These are phyloP conservation scores for Agaricus bisporus DNA, from an alignment of 768 basidiomycete genomes.

Conservation along the genomic window DNA sequence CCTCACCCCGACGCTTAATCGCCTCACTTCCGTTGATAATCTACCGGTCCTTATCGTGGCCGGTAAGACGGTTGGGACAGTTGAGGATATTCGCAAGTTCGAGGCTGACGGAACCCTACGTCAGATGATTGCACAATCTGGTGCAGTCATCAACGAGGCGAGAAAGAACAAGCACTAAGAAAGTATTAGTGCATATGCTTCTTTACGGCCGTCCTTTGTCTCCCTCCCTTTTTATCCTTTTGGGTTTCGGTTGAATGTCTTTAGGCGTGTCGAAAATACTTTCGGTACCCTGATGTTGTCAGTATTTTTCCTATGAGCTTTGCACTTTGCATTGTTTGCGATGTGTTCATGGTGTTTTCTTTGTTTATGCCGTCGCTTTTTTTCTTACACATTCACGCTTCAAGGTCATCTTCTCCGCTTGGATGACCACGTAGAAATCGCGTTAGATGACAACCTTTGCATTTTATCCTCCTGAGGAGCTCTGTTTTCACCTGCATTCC, in stretches of 20 bases:
- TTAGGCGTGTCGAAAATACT: no score
- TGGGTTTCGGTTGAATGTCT: background rate
- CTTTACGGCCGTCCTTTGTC: background rate
- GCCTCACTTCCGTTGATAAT: slow-evolving; percentile 48
- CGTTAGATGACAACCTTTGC: no score
- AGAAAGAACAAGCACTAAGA: slow-evolving; percentile 42
- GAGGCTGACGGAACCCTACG: slow-evolving; percentile 46
- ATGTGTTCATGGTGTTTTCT: no score
- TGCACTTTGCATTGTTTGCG: no score
- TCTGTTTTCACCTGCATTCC: no score
- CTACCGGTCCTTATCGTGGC: slow-evolving; percentile 68
- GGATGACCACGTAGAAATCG: no score
- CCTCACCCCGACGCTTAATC: slow-evolving; percentile 52
- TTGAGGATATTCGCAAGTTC: slow-evolving; percentile 47
- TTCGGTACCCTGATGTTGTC: no score
- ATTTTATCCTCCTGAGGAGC: no score
- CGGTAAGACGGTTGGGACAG: slow-evolving; percentile 48
- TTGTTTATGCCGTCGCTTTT: no score
- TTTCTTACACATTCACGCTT: no score
- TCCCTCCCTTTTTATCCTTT: background rate
- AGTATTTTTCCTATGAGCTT: no score
- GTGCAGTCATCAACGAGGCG: slow-evolving; percentile 47
- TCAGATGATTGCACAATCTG: slow-evolving; percentile 44
- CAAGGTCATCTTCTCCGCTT: no score
- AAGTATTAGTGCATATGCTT: background rate